These are phyloP conservation scores for Candida methanosorbosa DNA, from an alignment of 805 yeast species.

Conservation along the genomic window DNA sequence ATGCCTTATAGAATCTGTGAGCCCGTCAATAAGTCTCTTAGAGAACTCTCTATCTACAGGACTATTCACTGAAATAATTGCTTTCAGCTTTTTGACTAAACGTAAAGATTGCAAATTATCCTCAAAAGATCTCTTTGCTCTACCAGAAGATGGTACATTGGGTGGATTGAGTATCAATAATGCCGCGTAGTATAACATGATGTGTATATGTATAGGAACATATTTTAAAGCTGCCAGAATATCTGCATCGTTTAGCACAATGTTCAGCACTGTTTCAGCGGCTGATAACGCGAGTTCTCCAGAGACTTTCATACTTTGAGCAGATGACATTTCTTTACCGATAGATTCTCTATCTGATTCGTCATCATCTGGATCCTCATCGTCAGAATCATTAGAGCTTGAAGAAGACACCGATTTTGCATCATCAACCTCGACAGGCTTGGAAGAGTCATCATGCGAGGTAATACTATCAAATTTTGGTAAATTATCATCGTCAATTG, in stretches of 20 bases:
- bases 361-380: constrained; percentile 6
- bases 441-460: constrained; percentile 2
- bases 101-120: constrained; percentile 30
- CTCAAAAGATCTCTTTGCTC: constrained; percentile 14
- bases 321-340: constrained; percentile 15
- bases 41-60: constrained; percentile 51
- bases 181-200: constrained; percentile 64
- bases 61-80: constrained; percentile 31
- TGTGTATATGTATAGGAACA: constrained; percentile 66
- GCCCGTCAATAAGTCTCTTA: constrained; percentile 26
- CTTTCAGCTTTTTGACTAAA: constrained; percentile 34
- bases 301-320: constrained; percentile 19
- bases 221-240: constrained; percentile 46
- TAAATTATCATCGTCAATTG: constrained; percentile 20
- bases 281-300: constrained; percentile 49
- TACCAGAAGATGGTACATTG: constrained; percentile 11
- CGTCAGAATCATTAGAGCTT: constrained; percentile 6
- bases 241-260: constrained; percentile 52
- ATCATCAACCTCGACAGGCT: constrained; percentile 1
- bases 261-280: constrained; percentile 51
- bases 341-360: constrained; percentile 10
- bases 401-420: constrained; percentile 15
- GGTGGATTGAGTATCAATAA: constrained; percentile 45
- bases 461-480: constrained; percentile 13
- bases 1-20: constrained; percentile 19